Percentiles rank a stretch among this genome's conserved stretches.
Evolutionary conservation across 768 basidiomycete genomes (phyloP).

Genomic region (Strobilomyces confusus): DNA sequence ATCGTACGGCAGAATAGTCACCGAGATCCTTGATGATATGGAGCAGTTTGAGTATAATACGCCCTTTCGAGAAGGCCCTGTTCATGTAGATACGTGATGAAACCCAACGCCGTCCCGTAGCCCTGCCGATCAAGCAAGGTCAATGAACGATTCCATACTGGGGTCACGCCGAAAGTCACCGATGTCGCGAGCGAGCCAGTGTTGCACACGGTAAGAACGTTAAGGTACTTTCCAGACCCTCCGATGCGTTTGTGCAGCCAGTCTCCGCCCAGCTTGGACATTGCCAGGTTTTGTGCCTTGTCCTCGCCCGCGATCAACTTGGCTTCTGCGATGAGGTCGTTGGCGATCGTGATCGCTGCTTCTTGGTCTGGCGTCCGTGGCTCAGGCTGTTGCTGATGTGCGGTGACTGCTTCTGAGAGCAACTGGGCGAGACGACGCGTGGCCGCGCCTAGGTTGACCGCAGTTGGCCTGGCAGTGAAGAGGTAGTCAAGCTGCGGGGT

Average conservation of each 20-base stretch:
- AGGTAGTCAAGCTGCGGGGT: slow-evolving; percentile 63
- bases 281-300: slow-evolving; percentile 77
- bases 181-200: slow-evolving; percentile 96
- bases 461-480: slow-evolving; percentile 88
- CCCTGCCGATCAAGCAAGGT: slow-evolving; percentile 50
- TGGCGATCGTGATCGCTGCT: slow-evolving; percentile 44
- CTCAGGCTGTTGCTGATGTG: slow-evolving; percentile 16
- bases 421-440: slow-evolving; percentile 62
- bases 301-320: slow-evolving; percentile 81
- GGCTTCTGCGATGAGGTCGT: slow-evolving; percentile 67
- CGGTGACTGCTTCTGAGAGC: slow-evolving; percentile 30
- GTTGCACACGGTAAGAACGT: slow-evolving; percentile 92
- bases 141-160: slow-evolving; percentile 1
- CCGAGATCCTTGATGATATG: slow-evolving; percentile 92
- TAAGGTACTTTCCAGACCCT: slow-evolving; percentile 48
- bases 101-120: slow-evolving; percentile 91
- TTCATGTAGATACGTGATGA: slow-evolving; percentile 88
- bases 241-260: slow-evolving; percentile 60
- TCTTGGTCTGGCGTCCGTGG: slow-evolving; percentile 23
- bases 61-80: slow-evolving; percentile 72
- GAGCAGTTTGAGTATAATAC: slow-evolving; percentile 91
- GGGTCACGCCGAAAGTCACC: slow-evolving; percentile 34
- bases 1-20: slow-evolving; percentile 19
- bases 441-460: slow-evolving; percentile 90
- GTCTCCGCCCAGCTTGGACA: slow-evolving; percentile 81